These are phyloP conservation scores for Aspergillus funiculosus DNA, from an alignment of 495 filamentous ascomycete genomes.

Conservation along the genomic window DNA sequence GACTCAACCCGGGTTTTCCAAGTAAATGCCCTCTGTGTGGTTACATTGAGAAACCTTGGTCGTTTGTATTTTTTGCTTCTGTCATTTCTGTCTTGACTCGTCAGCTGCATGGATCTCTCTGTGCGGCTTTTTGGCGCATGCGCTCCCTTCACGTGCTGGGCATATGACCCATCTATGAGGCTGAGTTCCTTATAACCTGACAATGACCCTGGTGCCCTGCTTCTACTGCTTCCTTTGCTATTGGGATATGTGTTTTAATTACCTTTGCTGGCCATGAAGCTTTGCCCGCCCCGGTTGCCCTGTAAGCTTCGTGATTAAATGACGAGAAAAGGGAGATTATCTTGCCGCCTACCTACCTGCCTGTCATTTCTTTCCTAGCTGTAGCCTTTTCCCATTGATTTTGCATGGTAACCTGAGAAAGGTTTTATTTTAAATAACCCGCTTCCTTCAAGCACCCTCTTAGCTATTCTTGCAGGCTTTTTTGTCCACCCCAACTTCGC, in stretches of 20 bases:
- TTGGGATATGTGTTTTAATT: conserved; percentile 3
- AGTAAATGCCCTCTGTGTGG: no score
- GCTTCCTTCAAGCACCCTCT: not conserved
- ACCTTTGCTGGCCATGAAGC: not conserved
- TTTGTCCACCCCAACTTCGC: not conserved
- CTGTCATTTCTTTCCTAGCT: conserved; percentile 1
- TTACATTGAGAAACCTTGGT: no score
- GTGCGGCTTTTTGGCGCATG: conserved; percentile 11
- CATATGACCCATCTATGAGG: conserved; percentile 15
- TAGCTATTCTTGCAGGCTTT: not conserved
- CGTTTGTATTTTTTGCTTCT: not conserved
- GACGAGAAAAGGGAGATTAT: conserved; percentile 1
- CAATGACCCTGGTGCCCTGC: not conserved
- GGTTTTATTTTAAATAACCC: not conserved
- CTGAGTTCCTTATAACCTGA: conserved; percentile 14
- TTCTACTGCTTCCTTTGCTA: not conserved
- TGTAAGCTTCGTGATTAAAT: conserved; percentile 12
- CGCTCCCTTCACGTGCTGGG: conserved; percentile 21
- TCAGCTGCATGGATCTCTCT: not conserved
- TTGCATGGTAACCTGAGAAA: not conserved
- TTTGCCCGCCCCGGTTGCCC: not conserved
- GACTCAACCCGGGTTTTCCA: no score
- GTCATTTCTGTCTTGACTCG: conserved; percentile 5
- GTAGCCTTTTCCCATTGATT: no score
- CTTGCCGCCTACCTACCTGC: not conserved